These are phyloP conservation scores for Talaromyces sp. DNA, from an alignment of 2,329 filamentous ascomycete species.

Conservation along the genomic window DNA sequence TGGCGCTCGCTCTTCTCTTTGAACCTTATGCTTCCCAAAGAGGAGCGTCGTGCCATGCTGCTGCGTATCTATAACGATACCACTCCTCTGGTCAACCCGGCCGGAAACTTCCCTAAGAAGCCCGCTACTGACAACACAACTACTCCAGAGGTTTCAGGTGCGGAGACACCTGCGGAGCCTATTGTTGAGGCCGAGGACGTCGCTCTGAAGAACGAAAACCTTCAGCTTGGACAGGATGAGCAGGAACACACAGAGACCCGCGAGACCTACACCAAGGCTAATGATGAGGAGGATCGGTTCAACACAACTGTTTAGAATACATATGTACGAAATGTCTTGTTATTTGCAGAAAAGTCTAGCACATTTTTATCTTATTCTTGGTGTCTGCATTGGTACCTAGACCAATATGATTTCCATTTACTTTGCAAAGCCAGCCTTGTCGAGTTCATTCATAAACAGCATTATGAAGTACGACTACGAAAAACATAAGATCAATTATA, in stretches of 20 bases:
- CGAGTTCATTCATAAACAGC: too few relatives aligned
- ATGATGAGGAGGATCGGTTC: slow-evolving; percentile 49
- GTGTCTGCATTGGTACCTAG: too few relatives aligned
- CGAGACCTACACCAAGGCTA: slow-evolving; percentile 48
- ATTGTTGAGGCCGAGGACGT: slow-evolving; percentile 37
- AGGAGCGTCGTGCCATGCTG: slow-evolving; percentile 90
- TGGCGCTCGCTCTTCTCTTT: slow-evolving; percentile 92
- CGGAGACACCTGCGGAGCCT: slow-evolving; percentile 14
- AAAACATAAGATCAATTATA: too few relatives aligned
- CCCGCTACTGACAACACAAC: slow-evolving; percentile 16
- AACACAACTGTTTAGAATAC: slow-evolving; percentile 50
- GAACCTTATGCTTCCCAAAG: slow-evolving; percentile 98
- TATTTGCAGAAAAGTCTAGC: background rate
- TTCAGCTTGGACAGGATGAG: slow-evolving; percentile 42
- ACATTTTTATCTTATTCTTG: background rate
- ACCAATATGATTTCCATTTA: background rate
- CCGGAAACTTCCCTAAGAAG: slow-evolving; percentile 29
- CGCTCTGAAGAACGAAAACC: slow-evolving; percentile 43
- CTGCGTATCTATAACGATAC: slow-evolving; percentile 89
- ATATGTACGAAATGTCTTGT: too few relatives aligned
- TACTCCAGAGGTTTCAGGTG: slow-evolving; percentile 16
- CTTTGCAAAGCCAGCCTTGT: background rate
- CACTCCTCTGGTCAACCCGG: slow-evolving; percentile 73
- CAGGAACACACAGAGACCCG: slow-evolving; percentile 44
- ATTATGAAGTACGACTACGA: too few relatives aligned